These are phyloP conservation scores for Phytophthora palmivora DNA, from an alignment of 352 stramenopile species.

Conservation along the genomic window DNA sequence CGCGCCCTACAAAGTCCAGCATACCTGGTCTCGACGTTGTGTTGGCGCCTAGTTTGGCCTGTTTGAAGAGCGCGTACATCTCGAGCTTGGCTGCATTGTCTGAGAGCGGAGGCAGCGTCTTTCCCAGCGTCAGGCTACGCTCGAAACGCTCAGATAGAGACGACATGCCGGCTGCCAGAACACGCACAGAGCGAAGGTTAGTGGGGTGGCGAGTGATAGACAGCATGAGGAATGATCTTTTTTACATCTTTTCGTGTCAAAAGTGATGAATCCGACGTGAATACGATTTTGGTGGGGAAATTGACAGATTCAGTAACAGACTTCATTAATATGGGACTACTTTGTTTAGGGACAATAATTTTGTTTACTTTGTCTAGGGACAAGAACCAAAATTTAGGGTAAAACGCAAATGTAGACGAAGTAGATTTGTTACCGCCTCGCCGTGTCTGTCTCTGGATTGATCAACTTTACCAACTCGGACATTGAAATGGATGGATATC, in stretches of 20 bases:
- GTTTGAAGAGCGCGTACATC: slow-evolving; percentile 90
- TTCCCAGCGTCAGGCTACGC: slow-evolving; percentile 69
- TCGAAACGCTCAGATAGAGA: slow-evolving; percentile 57
- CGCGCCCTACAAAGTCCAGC: slow-evolving; percentile 84
- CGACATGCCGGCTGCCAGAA: slow-evolving; percentile 10
- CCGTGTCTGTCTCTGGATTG: no score
- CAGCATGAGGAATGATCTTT: slow-evolving; percentile 9
- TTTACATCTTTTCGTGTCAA: no score
- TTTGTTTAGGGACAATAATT: no score
- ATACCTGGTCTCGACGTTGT: slow-evolving; percentile 72
- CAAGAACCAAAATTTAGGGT: no score
- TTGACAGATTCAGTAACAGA: no score
- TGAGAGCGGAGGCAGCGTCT: slow-evolving; percentile 71
- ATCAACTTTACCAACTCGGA: slow-evolving; percentile 9
- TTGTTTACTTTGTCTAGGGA: no score
- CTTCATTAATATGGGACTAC: no score
- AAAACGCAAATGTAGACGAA: no score
- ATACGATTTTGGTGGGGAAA: no score
- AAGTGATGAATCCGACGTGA: slow-evolving; percentile 22
- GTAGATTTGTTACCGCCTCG: no score
- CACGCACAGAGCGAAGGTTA: slow-evolving; percentile 15
- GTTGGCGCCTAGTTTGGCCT: slow-evolving; percentile 69
- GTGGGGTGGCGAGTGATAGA: not conserved
- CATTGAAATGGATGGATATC: slow-evolving; percentile 20
- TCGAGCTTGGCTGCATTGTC: slow-evolving; percentile 83